These are phyloP conservation scores for Uncinocarpus reesii DNA, from an alignment of 2,329 filamentous ascomycete species.

Conservation along the genomic window DNA sequence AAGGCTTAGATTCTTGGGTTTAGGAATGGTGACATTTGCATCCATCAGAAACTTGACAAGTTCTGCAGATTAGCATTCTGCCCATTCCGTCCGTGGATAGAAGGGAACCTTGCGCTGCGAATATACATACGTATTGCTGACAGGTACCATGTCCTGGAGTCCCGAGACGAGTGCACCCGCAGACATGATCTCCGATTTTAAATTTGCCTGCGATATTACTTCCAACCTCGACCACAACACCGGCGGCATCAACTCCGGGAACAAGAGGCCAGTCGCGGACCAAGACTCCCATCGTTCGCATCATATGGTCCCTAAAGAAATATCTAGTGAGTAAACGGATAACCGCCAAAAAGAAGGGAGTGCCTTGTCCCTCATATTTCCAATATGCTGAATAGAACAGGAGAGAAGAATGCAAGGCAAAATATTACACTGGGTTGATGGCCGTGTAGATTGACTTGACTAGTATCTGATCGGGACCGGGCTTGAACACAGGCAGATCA, in stretches of 20 bases:
- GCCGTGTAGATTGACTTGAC: conserved; percentile 19
- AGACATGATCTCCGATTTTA: conserved; percentile 28
- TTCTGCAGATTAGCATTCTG: not conserved
- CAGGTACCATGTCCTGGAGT: conserved; percentile 27
- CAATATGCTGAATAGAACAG: too few relatives aligned
- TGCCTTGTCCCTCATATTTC: too few relatives aligned
- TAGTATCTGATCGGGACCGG: conserved; percentile 13
- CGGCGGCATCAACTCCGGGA: conserved; percentile 17
- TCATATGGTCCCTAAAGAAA: conserved; percentile 21
- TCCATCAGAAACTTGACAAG: conserved; percentile 23
- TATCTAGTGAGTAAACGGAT: not conserved
- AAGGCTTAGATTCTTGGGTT: conserved; percentile 26
- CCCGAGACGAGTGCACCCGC: conserved; percentile 26
- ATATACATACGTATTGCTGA: conserved; percentile 26
- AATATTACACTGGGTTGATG: conserved; percentile 21
- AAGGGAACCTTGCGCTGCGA: too few relatives aligned
- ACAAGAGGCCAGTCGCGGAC: conserved; percentile 25
- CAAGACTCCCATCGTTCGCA: conserved; percentile 22
- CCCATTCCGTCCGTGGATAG: too few relatives aligned
- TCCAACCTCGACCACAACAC: conserved; percentile 14
- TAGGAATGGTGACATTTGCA: conserved; percentile 25
- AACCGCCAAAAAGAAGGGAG: conserved; percentile 2
- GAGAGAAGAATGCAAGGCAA: conserved; percentile 12
- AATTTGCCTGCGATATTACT: conserved; percentile 1
- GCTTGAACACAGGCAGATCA: conserved; percentile 11